These are phyloP conservation scores for Infundibulicybe gibba DNA, from an alignment of 768 basidiomycete genomes.

Conservation along the genomic window DNA sequence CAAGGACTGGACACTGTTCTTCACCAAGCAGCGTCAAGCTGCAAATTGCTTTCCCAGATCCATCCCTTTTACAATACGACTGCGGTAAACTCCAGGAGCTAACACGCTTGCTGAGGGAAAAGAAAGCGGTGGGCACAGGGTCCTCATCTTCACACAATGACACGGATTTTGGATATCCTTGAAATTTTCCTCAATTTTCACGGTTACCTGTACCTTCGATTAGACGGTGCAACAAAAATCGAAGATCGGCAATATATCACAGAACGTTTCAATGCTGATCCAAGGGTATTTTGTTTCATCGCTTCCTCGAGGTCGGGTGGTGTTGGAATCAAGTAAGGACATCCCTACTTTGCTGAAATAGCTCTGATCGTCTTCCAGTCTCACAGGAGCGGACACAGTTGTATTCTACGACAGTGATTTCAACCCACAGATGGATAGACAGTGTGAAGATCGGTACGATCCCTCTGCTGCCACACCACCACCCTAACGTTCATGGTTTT, in stretches of 20 bases:
- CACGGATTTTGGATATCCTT: constrained; percentile 87
- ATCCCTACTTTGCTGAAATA: constrained; percentile 11
- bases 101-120: constrained; percentile 72
- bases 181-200: constrained; percentile 92
- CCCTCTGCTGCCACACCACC: not conserved
- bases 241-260: constrained; percentile 91
- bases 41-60: constrained; percentile 92
- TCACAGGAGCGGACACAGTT: constrained; percentile 91
- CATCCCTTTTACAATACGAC: constrained; percentile 88
- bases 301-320: constrained; percentile 76
- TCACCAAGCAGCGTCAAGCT: constrained; percentile 76
- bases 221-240: constrained; percentile 94
- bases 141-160: constrained; percentile 99
- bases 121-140: constrained; percentile 84
- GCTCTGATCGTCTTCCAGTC: constrained; percentile 32
- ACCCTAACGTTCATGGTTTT: not conserved
- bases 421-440: constrained; percentile 96
- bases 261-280: constrained; percentile 82
- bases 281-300: constrained; percentile 84
- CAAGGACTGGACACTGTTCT: constrained; percentile 62
- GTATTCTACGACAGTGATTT: constrained; percentile 98
- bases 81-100: constrained; percentile 93
- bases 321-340: constrained; percentile 88
- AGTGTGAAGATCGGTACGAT: constrained; percentile 88
- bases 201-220: constrained; percentile 89